Conservation (phyloP, 1,139 yeast genomes). For the Arxiozyma heterogenica region DNA sequence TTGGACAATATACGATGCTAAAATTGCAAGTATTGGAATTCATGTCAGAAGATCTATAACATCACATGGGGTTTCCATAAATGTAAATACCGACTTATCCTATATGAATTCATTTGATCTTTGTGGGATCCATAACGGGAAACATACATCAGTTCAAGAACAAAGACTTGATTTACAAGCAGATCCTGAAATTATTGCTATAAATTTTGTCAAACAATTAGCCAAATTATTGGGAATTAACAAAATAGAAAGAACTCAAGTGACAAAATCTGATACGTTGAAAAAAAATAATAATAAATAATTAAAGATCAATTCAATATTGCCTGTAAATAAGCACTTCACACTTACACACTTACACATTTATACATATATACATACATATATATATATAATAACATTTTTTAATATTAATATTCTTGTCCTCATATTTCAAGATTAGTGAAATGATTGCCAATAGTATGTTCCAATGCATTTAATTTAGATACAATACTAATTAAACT, state of each 20-base stretch:
- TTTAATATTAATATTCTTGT: neutral
- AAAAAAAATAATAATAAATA: neutral
- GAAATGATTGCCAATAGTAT: conserved; percentile 30
- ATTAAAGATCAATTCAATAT: neutral
- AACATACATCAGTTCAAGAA: conserved; percentile 42
- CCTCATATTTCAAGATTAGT: conserved; percentile 21
- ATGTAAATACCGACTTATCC: conserved; percentile 62
- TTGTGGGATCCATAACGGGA: conserved; percentile 70
- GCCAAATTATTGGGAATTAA: conserved; percentile 41
- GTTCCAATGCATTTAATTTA: conserved; percentile 33
- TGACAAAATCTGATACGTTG: conserved; percentile 19
- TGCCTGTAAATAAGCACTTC: neutral
- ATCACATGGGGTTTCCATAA: conserved; percentile 82
- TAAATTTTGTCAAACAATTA: conserved; percentile 43
- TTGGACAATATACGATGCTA: conserved; percentile 56
- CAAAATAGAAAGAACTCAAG: conserved; percentile 36
- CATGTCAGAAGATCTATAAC: conserved; percentile 79
- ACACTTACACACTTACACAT: neutral
- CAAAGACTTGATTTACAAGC: conserved; percentile 18
- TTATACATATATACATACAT: neutral
- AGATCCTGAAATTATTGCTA: conserved; percentile 40
- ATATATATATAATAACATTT: no score
- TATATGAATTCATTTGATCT: conserved; percentile 65
- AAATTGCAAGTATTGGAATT: conserved; percentile 85
- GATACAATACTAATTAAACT: conserved; percentile 36